Evolutionary conservation across 495 filamentous ascomycete genomes (phyloP).

Genomic region (Rostrohypoxylon terebratum): DNA sequence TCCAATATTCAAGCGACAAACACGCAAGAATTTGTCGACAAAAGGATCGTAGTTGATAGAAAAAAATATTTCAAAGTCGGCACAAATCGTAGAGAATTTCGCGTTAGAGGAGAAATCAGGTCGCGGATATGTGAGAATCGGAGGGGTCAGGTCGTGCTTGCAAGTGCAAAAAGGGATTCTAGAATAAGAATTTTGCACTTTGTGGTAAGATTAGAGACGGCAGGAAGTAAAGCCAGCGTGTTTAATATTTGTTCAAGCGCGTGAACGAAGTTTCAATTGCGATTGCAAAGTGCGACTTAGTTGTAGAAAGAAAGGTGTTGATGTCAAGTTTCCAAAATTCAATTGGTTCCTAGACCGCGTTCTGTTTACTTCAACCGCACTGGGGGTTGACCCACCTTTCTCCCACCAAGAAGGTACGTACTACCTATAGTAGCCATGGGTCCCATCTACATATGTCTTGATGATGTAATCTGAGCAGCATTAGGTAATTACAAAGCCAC

Average conservation of each 20-base stretch:
- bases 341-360: slow-evolving; percentile 43
- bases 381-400: slow-evolving; percentile 18
- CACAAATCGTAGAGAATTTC: slow-evolving; percentile 16
- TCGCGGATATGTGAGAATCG: not conserved
- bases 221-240: slow-evolving; percentile 7
- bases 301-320: slow-evolving; percentile 7
- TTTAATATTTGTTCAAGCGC: not conserved
- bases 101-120: slow-evolving; percentile 19
- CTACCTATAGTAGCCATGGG: too few relatives aligned
- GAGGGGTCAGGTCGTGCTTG: not conserved
- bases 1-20: slow-evolving; percentile 32
- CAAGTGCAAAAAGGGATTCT: not conserved
- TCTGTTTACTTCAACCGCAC: slow-evolving; percentile 42
- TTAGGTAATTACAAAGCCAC: not conserved
- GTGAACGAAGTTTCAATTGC: not conserved
- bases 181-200: not conserved
- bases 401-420: slow-evolving; percentile 1
- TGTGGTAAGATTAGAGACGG: not conserved
- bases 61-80: slow-evolving; percentile 1
- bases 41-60: slow-evolving; percentile 4
- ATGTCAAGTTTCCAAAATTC: slow-evolving; percentile 9
- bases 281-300: slow-evolving; percentile 1
- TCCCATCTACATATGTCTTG: not conserved
- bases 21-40: not conserved
- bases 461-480: not conserved